phyloP scores from a whole-genome alignment of 768 basidiomycete species.

The Rhodotorula kratochvilovae region DNA sequence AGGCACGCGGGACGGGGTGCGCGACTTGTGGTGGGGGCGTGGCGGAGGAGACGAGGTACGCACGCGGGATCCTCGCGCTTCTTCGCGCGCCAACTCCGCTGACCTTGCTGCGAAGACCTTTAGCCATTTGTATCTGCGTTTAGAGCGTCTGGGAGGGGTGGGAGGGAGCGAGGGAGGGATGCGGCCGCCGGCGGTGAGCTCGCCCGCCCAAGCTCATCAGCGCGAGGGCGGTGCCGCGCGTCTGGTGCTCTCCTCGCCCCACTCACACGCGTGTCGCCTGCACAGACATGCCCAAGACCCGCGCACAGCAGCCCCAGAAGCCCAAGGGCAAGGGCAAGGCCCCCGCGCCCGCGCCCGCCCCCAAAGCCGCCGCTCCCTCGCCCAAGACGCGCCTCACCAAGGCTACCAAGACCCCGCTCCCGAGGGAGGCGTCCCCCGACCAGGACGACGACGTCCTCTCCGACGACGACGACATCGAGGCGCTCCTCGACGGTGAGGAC shows the following conservation, averaged over 20 bases:
- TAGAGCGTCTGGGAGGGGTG: background rate
- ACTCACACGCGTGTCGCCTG: too few relatives aligned
- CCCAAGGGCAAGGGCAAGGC: slow-evolving; percentile 1
- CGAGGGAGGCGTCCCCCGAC: slow-evolving; percentile 11
- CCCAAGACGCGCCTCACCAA: background rate
- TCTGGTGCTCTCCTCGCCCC: background rate
- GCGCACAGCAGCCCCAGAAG: background rate
- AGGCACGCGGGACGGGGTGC: too few relatives aligned
- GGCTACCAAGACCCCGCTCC: background rate
- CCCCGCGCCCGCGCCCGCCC: background rate
- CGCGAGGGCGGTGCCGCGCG: too few relatives aligned
- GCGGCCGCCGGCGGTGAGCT: background rate
- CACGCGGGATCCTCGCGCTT: slow-evolving; percentile 35
- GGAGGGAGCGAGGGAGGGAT: background rate
- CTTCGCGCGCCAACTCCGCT: slow-evolving; percentile 21
- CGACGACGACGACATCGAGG: slow-evolving; percentile 14
- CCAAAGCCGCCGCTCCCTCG: background rate
- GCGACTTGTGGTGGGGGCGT: background rate
- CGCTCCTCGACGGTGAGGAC: slow-evolving; percentile 2
- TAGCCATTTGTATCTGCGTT: background rate
- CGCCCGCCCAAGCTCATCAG: background rate
- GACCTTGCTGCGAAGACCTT: slow-evolving; percentile 1
- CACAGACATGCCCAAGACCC: background rate
- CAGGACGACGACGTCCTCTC: background rate
- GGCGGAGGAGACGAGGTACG: background rate